Evolutionary conservation across 768 basidiomycete species (phyloP), one percentile per base, ranked within the genome.

Genomic region (Porphyrellus cyaneotinctus): DNA sequence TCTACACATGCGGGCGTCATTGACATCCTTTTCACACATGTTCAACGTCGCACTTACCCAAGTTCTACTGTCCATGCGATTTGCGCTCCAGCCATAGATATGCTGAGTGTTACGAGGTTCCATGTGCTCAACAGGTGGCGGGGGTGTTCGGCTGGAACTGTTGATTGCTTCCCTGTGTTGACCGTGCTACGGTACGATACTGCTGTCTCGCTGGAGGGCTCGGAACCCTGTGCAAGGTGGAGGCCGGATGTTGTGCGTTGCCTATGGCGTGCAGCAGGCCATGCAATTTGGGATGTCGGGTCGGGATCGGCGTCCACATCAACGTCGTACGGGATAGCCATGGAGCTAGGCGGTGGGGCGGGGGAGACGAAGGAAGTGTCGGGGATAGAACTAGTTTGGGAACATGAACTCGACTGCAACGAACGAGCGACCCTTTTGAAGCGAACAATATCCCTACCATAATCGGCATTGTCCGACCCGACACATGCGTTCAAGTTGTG

Each of bases 41-140:
- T 47, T 56, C 28, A 9, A 17, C 22, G 20, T 42, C 10, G 31
- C 26, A 72, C 86, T 58, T 63, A 94, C 92, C 91, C 92, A 23
- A 95, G 81, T 65, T 95, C 93, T 4, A 97, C 88, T 1, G 93
- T 95, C 95, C 95, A 97, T 2, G 91, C 88, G 23, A 97, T 85
- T 72, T 97, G 91, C 7, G 89, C 91, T 15, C 95, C 95, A 39
- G 84, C 92, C 89, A 98, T 95, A 9, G 93, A 91, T 54, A 97
- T 81, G 54, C 86, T 90, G 60, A 93, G 74, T 2, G 88, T 88
- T 62, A 91, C 78, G 52, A 93, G 80, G 66, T 88, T 77, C 85
- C 85, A 86, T 67, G 83, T 81, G 13, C 57, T 68, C 33, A 72
- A 49, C 20, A 62, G 69, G 33, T 51, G 64, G 38, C 65, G 63